A percentile compares a stretch with the other conserved stretches of the same genome.
Evolutionary conservation across 2,329 filamentous ascomycete species (phyloP).

Genomic region (Ceratocystis colombiana): DNA sequence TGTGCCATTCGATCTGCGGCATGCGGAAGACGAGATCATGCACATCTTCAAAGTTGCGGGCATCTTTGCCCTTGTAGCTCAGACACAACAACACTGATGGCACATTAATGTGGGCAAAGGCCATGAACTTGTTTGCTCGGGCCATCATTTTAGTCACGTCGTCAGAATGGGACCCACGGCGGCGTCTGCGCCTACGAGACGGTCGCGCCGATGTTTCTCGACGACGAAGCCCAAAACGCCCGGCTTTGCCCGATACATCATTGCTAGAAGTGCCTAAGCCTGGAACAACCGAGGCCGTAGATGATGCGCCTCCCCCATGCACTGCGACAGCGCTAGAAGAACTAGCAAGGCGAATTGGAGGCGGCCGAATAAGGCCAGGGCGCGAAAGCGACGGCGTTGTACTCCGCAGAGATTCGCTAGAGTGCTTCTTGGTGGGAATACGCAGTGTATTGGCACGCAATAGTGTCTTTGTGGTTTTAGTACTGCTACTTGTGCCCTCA

Average conservation of each 20-base stretch:
- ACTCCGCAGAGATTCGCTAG: conserved; percentile 46
- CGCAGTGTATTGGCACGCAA: conserved; percentile 37
- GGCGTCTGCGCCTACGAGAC: conserved; percentile 30
- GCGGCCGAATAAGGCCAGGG: conserved; percentile 30
- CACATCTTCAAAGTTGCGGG: conserved; percentile 91
- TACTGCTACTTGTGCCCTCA: conserved; percentile 34
- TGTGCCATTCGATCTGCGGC: conserved; percentile 87
- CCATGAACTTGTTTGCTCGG: conserved; percentile 94
- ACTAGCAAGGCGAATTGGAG: conserved; percentile 7
- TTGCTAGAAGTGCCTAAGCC: not conserved
- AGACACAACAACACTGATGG: conserved; percentile 90
- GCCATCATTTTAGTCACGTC: conserved; percentile 95
- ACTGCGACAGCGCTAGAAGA: not conserved
- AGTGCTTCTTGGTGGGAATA: conserved; percentile 41
- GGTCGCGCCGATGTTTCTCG: conserved; percentile 41
- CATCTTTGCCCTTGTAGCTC: conserved; percentile 91
- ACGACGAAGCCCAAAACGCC: conserved; percentile 47
- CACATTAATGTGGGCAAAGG: conserved; percentile 87
- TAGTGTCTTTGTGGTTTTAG: conserved; percentile 30
- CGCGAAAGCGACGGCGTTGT: conserved; percentile 27
- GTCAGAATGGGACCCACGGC: conserved; percentile 53
- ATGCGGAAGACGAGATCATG: conserved; percentile 96
- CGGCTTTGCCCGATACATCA: conserved; percentile 3
- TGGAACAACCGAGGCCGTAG: conserved; percentile 2
- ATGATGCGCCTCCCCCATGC: conserved; percentile 7